Conservation (phyloP, 1,139 yeast species). For the Yamadazyma blattariae region DNA sequence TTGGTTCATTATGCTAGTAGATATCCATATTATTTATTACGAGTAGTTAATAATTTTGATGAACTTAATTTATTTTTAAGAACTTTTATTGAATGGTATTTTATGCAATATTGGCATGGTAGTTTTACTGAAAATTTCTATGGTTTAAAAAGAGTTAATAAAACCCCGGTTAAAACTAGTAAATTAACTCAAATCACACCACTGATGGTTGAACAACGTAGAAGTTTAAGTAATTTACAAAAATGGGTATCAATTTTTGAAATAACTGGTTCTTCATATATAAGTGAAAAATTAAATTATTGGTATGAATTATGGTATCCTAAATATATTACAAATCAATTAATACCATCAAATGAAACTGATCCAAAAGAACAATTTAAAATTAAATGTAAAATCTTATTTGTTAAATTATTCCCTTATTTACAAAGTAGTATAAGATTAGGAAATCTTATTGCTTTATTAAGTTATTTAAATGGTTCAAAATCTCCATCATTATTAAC, state of each 20-base stretch:
- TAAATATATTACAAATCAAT: conserved; percentile 48
- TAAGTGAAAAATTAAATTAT: conserved; percentile 66
- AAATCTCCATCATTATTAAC: conserved; percentile 68
- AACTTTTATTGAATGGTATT: conserved; percentile 72
- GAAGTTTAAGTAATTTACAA: conserved; percentile 56
- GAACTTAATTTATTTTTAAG: conserved; percentile 65
- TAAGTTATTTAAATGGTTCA: conserved; percentile 68
- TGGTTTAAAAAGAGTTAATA: conserved; percentile 70
- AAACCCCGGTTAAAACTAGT: conserved; percentile 36
- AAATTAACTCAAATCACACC: conserved; percentile 45
- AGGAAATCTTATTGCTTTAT: conserved; percentile 56
- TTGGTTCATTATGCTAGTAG: conserved; percentile 78
- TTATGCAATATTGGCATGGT: conserved; percentile 73
- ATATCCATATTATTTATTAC: conserved; percentile 68
- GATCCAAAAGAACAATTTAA: conserved; percentile 26
- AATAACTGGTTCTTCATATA: conserved; percentile 64
- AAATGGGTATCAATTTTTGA: conserved; percentile 58
- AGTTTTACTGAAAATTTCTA: conserved; percentile 91
- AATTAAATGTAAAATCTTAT: conserved; percentile 37
- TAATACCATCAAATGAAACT: conserved; percentile 29
- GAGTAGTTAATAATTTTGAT: conserved; percentile 68
- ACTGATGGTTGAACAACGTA: conserved; percentile 50
- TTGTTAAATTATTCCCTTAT: conserved; percentile 62
- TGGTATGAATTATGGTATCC: conserved; percentile 66
- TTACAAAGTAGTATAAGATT: conserved; percentile 47